A percentile compares a stretch with the other conserved stretches of the same genome.
Conservation (phyloP, 495 filamentous ascomycete genomes). For the Neurospora sp. region DNA sequence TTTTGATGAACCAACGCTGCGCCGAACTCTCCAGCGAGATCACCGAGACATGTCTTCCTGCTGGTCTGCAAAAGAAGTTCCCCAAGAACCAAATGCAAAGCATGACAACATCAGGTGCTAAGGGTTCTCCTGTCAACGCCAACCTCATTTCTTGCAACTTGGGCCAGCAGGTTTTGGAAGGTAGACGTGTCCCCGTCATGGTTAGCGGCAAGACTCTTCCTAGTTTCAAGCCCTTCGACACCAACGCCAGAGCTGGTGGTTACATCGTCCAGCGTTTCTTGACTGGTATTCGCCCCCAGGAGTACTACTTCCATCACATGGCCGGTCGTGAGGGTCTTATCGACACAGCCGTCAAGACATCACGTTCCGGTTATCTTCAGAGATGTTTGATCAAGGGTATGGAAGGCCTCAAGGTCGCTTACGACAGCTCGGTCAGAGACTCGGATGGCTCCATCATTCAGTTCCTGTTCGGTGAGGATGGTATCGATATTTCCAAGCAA, state of each 20-base stretch:
- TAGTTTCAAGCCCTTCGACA: constrained; percentile 87
- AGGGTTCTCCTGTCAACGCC: constrained; percentile 87
- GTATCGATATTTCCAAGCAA: constrained; percentile 86
- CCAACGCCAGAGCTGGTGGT: constrained; percentile 80
- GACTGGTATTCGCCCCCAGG: constrained; percentile 93
- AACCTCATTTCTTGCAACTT: constrained; percentile 96
- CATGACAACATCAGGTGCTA: constrained; percentile 96
- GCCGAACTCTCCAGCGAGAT: constrained; percentile 66
- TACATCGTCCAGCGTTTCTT: constrained; percentile 96
- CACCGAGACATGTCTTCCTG: constrained; percentile 67
- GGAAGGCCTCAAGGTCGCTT: constrained; percentile 86
- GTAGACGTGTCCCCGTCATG: constrained; percentile 91
- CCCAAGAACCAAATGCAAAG: constrained; percentile 97
- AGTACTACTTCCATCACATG: constrained; percentile 99
- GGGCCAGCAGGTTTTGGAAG: constrained; percentile 94
- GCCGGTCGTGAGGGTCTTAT: constrained; percentile 97
- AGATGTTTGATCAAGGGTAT: constrained; percentile 98
- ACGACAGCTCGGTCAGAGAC: constrained; percentile 89
- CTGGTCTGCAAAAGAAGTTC: constrained; percentile 79
- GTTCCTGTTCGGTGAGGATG: constrained; percentile 96
- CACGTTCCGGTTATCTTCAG: constrained; percentile 91
- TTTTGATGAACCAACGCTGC: constrained; percentile 66
- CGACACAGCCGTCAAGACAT: constrained; percentile 98
- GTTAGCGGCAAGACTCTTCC: constrained; percentile 94
- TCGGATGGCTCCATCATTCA: constrained; percentile 88